These are phyloP conservation scores for Trebouxiophyceae sp. DNA, from an alignment of 163 green algal genomes.

Conservation along the genomic window DNA sequence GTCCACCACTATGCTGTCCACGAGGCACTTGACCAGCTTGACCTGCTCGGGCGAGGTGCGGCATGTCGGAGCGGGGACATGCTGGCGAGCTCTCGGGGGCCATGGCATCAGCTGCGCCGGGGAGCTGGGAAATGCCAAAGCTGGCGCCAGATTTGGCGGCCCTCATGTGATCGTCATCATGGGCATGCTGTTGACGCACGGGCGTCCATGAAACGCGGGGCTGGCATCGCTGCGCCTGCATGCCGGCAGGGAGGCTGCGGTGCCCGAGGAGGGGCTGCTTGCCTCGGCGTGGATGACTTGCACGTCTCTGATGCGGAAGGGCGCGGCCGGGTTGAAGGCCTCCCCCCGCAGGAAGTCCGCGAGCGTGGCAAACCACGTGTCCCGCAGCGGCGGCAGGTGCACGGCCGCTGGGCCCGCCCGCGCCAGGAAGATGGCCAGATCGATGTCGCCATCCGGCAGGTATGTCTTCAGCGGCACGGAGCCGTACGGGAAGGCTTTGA, in stretches of 20 bases:
- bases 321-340: slow-evolving; percentile 35
- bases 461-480: slow-evolving; percentile 92
- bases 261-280: too few species aligned
- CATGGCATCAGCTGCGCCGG: too few species aligned
- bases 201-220: too few species aligned
- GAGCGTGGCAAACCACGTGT: slow-evolving; percentile 73
- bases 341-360: slow-evolving; percentile 64
- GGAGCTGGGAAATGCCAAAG: too few species aligned
- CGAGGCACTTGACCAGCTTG: slow-evolving; percentile 91
- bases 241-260: too few species aligned
- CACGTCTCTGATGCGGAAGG: slow-evolving; percentile 56
- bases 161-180: too few species aligned
- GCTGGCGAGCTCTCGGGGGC: too few species aligned
- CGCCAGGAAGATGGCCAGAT: slow-evolving; percentile 55
- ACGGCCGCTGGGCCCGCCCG: background rate
- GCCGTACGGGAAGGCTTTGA: slow-evolving; percentile 85
- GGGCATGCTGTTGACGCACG: too few species aligned
- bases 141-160: too few species aligned
- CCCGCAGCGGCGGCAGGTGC: too few species aligned
- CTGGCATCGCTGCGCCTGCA: too few species aligned
- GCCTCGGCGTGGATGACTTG: slow-evolving; percentile 92
- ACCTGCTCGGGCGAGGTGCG: slow-evolving; percentile 46
- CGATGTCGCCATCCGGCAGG: slow-evolving; percentile 95
- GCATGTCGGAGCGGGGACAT: background rate
- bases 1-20: slow-evolving; percentile 94